Percentiles rank a stretch among this genome's conserved stretches.
Conservation (phyloP, 176 grass and related monocot genomes). For the Raddia guianensis region DNA sequence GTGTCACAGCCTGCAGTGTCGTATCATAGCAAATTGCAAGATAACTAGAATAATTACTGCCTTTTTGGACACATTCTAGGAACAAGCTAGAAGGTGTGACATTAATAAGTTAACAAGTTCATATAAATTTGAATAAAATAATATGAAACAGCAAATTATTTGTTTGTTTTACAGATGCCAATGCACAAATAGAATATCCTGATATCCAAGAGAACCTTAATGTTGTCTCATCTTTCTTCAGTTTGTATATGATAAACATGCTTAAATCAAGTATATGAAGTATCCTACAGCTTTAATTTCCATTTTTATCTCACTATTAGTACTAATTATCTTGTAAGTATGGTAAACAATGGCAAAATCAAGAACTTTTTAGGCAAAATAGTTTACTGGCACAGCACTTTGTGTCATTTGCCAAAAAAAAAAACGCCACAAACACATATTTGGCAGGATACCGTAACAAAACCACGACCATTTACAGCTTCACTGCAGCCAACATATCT, state of each 20-base stretch:
- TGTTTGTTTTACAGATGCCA: background rate
- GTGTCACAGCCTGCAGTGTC: background rate
- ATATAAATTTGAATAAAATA: background rate
- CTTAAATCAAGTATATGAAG: background rate
- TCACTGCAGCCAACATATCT: background rate
- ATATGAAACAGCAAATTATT: background rate
- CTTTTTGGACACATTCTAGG: background rate
- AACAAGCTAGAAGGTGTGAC: background rate
- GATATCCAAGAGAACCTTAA: background rate
- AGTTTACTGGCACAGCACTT: too few species aligned
- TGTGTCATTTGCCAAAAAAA: too few species aligned
- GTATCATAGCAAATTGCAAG: slow-evolving; percentile 13
- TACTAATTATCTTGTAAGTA: background rate
- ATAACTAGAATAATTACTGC: background rate
- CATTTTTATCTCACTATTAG: background rate
- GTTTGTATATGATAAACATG: background rate
- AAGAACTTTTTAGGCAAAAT: background rate
- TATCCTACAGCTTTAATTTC: background rate
- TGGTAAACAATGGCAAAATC: background rate
- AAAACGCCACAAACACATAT: background rate
- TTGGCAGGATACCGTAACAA: background rate
- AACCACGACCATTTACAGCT: background rate
- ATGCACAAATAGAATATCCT: background rate
- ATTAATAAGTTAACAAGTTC: background rate
- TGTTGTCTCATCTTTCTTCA: background rate